phyloP scores from a whole-genome alignment of 441 rosid genomes.

The Populus hybrid region DNA sequence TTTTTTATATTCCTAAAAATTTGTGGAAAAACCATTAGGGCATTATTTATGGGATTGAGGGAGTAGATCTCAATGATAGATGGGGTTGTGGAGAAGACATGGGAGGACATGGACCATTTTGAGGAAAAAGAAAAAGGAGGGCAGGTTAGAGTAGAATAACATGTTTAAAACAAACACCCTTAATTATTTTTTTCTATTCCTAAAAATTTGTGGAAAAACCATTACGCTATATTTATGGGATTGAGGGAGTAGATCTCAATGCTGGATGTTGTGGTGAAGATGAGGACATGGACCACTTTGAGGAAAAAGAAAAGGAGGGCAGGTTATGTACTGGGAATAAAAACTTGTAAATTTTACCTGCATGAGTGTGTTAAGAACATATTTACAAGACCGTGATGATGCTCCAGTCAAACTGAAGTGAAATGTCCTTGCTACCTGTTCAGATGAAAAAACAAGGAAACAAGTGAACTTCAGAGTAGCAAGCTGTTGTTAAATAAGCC shows the following conservation, averaged over 20 bases:
- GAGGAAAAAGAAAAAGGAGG: no score
- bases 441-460: not conserved
- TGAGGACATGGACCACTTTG: no score
- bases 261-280: no score
- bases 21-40: not conserved
- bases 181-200: not conserved
- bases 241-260: no score
- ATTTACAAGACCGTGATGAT: conserved; percentile 98
- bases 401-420: conserved; percentile 94
- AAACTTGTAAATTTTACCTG: conserved; percentile 53
- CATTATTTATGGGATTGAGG: not conserved
- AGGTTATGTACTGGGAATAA: not conserved
- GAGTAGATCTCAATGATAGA: not conserved
- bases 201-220: not conserved
- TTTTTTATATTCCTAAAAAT: not conserved
- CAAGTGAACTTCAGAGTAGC: not conserved
- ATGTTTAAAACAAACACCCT: not conserved
- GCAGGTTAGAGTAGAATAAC: not conserved
- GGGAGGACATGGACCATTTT: not conserved
- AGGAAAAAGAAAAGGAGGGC: no score
- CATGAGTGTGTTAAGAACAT: conserved; percentile 98
- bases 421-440: conserved; percentile 95
- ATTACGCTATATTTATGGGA: not conserved
- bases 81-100: not conserved
- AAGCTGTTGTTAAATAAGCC: not conserved